A percentile compares a stretch with the other conserved stretches of the same genome.
Evolutionary conservation across 2,329 filamentous ascomycete species (phyloP).

Genomic region (Botrytis fragariae): DNA sequence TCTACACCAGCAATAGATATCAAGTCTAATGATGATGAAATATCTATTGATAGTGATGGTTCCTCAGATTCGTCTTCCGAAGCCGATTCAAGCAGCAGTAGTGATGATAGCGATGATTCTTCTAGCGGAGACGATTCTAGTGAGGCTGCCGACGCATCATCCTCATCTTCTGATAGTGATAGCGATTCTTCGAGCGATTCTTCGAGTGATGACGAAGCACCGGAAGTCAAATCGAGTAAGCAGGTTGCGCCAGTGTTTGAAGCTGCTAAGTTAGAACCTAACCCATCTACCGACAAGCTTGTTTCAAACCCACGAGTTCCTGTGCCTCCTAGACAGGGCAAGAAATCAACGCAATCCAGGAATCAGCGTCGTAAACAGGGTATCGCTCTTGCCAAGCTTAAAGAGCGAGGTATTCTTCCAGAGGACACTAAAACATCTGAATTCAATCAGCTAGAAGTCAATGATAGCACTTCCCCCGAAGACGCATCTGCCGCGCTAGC

Average conservation of each 20-base stretch:
- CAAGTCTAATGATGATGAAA: conserved; percentile 30
- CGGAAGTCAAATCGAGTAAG: conserved; percentile 43
- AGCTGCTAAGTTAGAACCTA: not conserved
- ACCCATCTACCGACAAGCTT: conserved; percentile 4
- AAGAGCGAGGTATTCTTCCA: conserved; percentile 52
- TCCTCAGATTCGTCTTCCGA: conserved; percentile 14
- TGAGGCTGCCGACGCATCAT: conserved; percentile 16
- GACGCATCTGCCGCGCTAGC: conserved; percentile 28
- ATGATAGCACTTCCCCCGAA: conserved; percentile 28
- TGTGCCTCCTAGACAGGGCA: conserved; percentile 48
- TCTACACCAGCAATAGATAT: conserved; percentile 36
- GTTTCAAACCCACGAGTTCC: not conserved
- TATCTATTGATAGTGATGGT: conserved; percentile 20
- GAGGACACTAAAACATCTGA: conserved; percentile 50
- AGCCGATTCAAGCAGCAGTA: conserved; percentile 23
- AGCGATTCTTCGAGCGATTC: conserved; percentile 36
- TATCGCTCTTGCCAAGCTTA: conserved; percentile 50
- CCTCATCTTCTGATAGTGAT: conserved; percentile 23
- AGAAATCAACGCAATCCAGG: conserved; percentile 49
- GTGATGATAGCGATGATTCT: conserved; percentile 21
- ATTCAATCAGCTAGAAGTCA: conserved; percentile 42
- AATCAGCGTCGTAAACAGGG: conserved; percentile 53
- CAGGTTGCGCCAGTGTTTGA: not conserved
- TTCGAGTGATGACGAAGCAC: conserved; percentile 41
- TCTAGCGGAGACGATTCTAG: conserved; percentile 26